Percentiles rank a stretch among this genome's conserved stretches.
Conservation (phyloP, 495 filamentous ascomycete genomes). For the Terfezia claveryi region DNA sequence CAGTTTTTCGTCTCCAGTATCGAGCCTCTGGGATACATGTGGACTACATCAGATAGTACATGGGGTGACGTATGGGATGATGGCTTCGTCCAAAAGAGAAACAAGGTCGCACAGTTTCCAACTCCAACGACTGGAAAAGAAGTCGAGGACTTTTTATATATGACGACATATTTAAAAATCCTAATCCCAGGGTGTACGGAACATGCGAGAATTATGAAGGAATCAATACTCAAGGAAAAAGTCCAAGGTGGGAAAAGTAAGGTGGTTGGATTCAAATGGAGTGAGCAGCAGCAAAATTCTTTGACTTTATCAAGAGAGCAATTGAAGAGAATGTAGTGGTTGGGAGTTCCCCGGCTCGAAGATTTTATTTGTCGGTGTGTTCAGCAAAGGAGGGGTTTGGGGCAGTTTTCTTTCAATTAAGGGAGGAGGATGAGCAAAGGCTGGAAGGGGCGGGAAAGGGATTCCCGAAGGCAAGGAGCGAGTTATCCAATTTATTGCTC, state of each 20-base stretch:
- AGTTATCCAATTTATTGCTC: neutral
- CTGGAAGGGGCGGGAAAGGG: neutral
- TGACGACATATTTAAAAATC: neutral
- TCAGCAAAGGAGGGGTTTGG: neutral
- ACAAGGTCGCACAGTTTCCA: neutral
- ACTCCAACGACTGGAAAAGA: neutral
- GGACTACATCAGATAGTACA: neutral
- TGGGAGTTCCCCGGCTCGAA: neutral
- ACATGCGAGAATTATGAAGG: neutral
- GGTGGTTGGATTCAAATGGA: neutral
- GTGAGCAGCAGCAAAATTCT: neutral
- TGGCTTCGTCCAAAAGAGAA: neutral
- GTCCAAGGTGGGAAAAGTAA: neutral
- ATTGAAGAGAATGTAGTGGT: neutral
- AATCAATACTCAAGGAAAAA: neutral
- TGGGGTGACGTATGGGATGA: neutral
- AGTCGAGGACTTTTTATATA: neutral
- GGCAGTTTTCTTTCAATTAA: neutral
- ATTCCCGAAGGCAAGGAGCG: neutral
- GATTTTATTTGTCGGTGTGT: neutral
- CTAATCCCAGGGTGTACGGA: neutral
- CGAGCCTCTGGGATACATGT: neutral
- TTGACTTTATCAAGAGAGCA: neutral
- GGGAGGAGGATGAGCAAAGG: neutral
- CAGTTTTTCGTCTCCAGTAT: neutral